phyloP scores from a whole-genome alignment of 441 rosid species.

The Bocquillonia castaneifolia region DNA sequence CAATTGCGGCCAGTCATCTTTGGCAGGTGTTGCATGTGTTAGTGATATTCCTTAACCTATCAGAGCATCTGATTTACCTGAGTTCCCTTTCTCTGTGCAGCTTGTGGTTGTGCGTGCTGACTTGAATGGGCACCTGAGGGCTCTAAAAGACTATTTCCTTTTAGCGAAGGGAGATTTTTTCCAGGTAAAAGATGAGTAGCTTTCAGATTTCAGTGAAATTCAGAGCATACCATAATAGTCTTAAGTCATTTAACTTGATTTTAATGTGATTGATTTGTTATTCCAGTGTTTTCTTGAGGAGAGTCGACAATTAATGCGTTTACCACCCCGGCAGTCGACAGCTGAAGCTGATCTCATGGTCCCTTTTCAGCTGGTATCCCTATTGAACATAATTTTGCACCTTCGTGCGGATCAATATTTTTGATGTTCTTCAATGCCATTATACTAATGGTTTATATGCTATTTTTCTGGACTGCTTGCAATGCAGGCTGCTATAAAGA shows the following conservation, averaged over 20 bases:
- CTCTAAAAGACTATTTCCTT: conserved; percentile 94
- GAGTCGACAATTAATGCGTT: conserved; percentile 89
- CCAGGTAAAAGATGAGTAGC: conserved; percentile 51
- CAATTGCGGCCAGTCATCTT: conserved; percentile 96
- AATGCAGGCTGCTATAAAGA: conserved; percentile 88
- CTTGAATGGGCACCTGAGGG: conserved; percentile 91
- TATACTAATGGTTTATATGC: conserved; percentile 6
- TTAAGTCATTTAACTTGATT: background rate
- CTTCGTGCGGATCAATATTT: conserved; percentile 13
- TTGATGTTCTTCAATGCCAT: conserved; percentile 1
- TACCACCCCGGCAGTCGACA: conserved; percentile 94
- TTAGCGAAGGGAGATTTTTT: conserved; percentile 96
- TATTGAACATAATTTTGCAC: conserved; percentile 9
- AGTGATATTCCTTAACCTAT: conserved; percentile 14
- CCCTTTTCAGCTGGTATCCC: conserved; percentile 82
- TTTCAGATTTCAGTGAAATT: background rate
- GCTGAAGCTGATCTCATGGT: conserved; percentile 98
- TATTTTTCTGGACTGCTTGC: conserved; percentile 25
- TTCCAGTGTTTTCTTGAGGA: conserved; percentile 95
- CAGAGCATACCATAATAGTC: background rate
- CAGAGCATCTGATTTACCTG: conserved; percentile 11
- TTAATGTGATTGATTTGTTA: conserved; percentile 17
- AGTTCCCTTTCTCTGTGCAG: conserved; percentile 42
- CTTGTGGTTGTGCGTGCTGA: conserved; percentile 94
- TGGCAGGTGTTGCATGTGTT: conserved; percentile 71